Percentiles rank a stretch among this genome's conserved stretches.
phyloP scores from a whole-genome alignment of 179 eudicot species.

The Silene coronaria region DNA sequence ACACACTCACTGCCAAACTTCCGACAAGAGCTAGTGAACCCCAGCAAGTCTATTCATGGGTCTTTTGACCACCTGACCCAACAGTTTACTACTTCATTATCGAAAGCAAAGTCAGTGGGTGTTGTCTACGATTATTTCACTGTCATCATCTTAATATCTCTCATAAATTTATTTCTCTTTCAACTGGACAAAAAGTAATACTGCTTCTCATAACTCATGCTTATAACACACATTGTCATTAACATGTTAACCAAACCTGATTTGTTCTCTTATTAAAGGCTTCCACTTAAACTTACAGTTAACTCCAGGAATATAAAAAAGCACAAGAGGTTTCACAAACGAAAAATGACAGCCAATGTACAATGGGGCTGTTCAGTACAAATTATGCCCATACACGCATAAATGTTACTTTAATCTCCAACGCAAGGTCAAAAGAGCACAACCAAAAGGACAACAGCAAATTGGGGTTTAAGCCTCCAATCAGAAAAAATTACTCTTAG shows the following conservation, averaged over 20 bases:
- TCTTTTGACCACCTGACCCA: too few relatives aligned
- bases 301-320: too few relatives aligned
- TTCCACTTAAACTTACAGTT: too few relatives aligned
- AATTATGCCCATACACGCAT: not conserved
- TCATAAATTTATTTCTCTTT: not conserved
- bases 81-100: not conserved
- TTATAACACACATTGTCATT: too few relatives aligned
- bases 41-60: too few relatives aligned
- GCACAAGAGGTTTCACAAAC: too few relatives aligned
- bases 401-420: not conserved
- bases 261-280: too few relatives aligned
- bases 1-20: too few relatives aligned
- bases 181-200: too few relatives aligned
- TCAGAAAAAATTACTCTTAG: constrained; percentile 2
- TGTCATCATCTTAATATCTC: not conserved
- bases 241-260: too few relatives aligned
- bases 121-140: not conserved
- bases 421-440: not conserved
- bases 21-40: too few relatives aligned
- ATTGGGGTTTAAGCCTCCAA: not conserved
- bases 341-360: not conserved
- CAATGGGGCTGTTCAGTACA: not conserved
- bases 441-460: not conserved
- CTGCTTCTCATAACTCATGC: too few relatives aligned
- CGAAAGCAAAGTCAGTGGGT: not conserved